Conservation (phyloP, 345 rosid genomes). For the Viola odorata region DNA sequence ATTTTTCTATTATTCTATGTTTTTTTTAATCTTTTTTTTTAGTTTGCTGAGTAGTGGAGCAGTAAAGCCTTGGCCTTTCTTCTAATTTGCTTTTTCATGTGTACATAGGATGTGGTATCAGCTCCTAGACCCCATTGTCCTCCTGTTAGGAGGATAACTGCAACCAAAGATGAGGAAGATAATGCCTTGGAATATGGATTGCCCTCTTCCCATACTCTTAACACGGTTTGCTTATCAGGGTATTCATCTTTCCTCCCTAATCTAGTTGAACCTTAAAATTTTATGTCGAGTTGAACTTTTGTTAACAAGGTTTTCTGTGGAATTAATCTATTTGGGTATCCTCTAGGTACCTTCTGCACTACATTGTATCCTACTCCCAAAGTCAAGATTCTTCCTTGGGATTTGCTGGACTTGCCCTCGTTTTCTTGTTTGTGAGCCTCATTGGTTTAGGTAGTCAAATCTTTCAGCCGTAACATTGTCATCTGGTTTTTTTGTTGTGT, state of each 20-base stretch:
- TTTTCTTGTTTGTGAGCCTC: slow-evolving; percentile 61
- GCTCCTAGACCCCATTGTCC: slow-evolving; percentile 95
- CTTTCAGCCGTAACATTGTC: slow-evolving; percentile 7
- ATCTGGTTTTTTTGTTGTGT: slow-evolving; percentile 4
- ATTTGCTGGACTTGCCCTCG: slow-evolving; percentile 50
- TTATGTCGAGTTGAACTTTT: no score
- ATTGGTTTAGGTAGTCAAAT: slow-evolving; percentile 58
- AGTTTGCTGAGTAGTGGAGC: not conserved
- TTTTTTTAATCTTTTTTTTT: slow-evolving; percentile 10
- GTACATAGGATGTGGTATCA: slow-evolving; percentile 71
- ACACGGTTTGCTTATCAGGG: slow-evolving; percentile 94
- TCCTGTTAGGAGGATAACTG: slow-evolving; percentile 78
- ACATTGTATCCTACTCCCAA: slow-evolving; percentile 42
- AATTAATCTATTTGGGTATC: not conserved
- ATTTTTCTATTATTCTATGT: not conserved
- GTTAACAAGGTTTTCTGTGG: no score
- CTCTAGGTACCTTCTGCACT: slow-evolving; percentile 68
- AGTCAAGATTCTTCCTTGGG: slow-evolving; percentile 28
- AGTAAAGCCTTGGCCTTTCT: no score
- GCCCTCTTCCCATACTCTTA: slow-evolving; percentile 97
- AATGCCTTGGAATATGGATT: slow-evolving; percentile 95
- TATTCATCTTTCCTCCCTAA: slow-evolving; percentile 28
- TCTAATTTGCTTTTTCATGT: no score
- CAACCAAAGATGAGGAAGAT: slow-evolving; percentile 92
- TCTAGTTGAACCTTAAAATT: not conserved